Base-by-base conservation (phyloP, 2,329 filamentous ascomycete genomes). In the Claviceps digitariae region DNA sequence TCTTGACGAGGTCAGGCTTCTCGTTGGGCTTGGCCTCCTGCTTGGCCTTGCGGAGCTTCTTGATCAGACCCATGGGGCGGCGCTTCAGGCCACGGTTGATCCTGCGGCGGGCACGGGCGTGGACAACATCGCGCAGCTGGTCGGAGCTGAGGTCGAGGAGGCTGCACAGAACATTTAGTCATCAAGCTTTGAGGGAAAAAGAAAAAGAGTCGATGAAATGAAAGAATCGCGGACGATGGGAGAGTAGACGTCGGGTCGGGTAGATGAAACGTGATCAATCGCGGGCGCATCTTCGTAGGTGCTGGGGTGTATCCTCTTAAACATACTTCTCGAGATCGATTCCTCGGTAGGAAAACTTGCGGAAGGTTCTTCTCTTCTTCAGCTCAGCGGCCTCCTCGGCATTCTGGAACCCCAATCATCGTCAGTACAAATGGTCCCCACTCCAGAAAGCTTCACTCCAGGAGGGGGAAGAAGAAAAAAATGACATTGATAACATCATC, bases 11-110 rank as follows among this genome's bases (percentile, higher is more conserved):
- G 72, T 95, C 90, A 72, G 91, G 91, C 88, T 97, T 96, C 90
- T 97, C 91, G 79, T 98, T 98, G 73, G 93, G 93, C 81, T 88
- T 89, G 67, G 90, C 90, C 80, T 95, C 90, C 78, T 95, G 89
- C 86, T 96, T 96, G 66, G 93, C 86, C 83, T 96, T 97, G 75
- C 93, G 91, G 70, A 98, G 89, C 86, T 98, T 98, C 89, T 97
- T 97, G 85, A 98, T 97, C 70, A 98, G 82, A 68, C 93, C 93
- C 93, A 98, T 97, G 69, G 93, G 93, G 83, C 95, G 95, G 81
- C 93, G 90, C 87, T 97, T 98, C 69, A 98, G 86, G 70, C 93
- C 93, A 66, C 93, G 91, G 87, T 97, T 97, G 87, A 98, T 97
- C 74, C 94, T 84, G 76, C 93, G 86, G 73, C 93, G 91, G 72